Conservation (phyloP, 768 basidiomycete species). For the Mrakia blollopis region DNA sequence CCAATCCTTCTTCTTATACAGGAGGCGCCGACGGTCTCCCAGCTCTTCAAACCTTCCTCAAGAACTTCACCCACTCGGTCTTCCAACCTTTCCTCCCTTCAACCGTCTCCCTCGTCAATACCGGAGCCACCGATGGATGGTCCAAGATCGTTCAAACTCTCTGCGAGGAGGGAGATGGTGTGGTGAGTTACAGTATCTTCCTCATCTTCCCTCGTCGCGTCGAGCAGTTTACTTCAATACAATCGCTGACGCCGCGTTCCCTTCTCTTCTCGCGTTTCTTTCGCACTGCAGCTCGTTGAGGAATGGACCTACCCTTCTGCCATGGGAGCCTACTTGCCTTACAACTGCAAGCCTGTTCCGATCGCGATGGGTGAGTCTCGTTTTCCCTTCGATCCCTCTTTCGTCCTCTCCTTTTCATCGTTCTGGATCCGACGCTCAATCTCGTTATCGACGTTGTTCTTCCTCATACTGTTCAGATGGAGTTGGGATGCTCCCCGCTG, state of each 20-base stretch:
- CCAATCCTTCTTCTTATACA: not conserved
- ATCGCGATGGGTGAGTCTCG: slow-evolving; percentile 53
- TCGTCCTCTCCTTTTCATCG: no score
- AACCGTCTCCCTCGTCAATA: slow-evolving; percentile 49
- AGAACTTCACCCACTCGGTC: slow-evolving; percentile 55
- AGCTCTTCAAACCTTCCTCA: slow-evolving; percentile 55
- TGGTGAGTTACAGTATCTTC: slow-evolving; percentile 43
- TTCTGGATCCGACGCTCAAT: not conserved
- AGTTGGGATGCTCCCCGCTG: slow-evolving; percentile 62
- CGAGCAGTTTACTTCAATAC: no score
- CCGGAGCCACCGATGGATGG: slow-evolving; percentile 52
- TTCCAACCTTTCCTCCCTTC: slow-evolving; percentile 56
- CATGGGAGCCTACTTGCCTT: slow-evolving; percentile 35
- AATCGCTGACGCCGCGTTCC: no score
- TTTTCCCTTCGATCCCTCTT: no score
- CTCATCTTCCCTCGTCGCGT: not conserved
- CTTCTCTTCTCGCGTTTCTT: no score
- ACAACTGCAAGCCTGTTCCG: slow-evolving; percentile 46
- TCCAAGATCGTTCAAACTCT: slow-evolving; percentile 57
- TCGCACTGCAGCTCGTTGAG: slow-evolving; percentile 42
- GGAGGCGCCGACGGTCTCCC: slow-evolving; percentile 54
- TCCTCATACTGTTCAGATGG: slow-evolving; percentile 44
- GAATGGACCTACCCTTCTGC: slow-evolving; percentile 77
- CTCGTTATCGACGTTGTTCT: not conserved
- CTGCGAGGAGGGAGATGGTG: slow-evolving; percentile 60